These are phyloP conservation scores for Phoma herbarum DNA, from an alignment of 2,329 filamentous ascomycete species.

Conservation along the genomic window DNA sequence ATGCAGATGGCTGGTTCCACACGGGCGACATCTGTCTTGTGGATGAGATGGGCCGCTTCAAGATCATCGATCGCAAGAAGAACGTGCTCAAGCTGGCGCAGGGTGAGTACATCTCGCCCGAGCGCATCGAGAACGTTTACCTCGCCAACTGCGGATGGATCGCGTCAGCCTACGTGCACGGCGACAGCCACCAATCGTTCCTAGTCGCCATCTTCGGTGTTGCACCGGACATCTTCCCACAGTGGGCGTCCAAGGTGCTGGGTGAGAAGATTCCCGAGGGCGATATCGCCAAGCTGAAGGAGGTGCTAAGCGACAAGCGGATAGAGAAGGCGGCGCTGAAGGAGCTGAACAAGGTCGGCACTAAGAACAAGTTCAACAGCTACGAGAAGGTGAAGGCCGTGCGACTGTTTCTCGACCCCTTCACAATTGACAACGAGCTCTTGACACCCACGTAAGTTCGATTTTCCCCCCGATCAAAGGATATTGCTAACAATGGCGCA, in stretches of 20 bases:
- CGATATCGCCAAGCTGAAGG: constrained; percentile 73
- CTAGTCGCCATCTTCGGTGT: constrained; percentile 90
- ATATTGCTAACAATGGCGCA: constrained; percentile 42
- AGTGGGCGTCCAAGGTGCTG: constrained; percentile 80
- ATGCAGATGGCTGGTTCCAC: constrained; percentile 94
- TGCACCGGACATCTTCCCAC: constrained; percentile 82
- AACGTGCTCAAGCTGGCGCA: constrained; percentile 99
- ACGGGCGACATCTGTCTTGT: constrained; percentile 91
- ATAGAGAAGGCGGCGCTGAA: constrained; percentile 79
- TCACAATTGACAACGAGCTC: constrained; percentile 91
- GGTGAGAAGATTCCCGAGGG: constrained; percentile 69
- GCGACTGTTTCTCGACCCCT: constrained; percentile 83
- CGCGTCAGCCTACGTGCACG: constrained; percentile 86
- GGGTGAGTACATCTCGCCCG: constrained; percentile 97
- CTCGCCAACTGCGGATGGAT: constrained; percentile 81
- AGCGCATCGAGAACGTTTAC: constrained; percentile 96
- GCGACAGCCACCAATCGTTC: constrained; percentile 81
- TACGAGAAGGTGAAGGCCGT: constrained; percentile 84
- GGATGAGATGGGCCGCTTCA: constrained; percentile 85
- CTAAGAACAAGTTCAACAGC: constrained; percentile 87
- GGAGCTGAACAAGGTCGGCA: constrained; percentile 79
- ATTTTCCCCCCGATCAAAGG: background rate
- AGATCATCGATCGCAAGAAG: constrained; percentile 96
- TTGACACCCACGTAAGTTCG: constrained; percentile 82
- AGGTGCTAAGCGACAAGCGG: constrained; percentile 72